phyloP scores from a whole-genome alignment of 148 eudicot genomes.

The Oxyria digyna region DNA sequence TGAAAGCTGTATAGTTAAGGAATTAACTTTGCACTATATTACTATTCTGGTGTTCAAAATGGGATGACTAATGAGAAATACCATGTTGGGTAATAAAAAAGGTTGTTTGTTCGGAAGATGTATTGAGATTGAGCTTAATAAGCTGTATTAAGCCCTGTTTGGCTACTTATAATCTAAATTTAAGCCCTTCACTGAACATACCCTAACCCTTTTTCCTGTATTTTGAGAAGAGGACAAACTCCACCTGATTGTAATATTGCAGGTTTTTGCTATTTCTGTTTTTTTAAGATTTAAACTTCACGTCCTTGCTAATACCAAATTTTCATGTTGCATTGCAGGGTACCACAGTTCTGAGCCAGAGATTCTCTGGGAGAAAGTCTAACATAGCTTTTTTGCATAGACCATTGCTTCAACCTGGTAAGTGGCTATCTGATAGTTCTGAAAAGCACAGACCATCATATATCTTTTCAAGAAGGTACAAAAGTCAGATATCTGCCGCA shows the following conservation, averaged over 20 bases:
- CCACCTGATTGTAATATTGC: neutral
- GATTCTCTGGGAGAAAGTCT: conserved; percentile 25
- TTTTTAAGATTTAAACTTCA: neutral
- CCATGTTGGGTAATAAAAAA: neutral
- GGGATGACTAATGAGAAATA: neutral
- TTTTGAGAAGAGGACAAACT: neutral
- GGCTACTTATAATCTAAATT: neutral
- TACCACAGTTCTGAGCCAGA: conserved; percentile 28
- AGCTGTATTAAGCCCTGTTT: neutral
- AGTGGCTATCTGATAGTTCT: conserved; percentile 20
- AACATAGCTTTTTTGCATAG: conserved; percentile 34
- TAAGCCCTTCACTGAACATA: neutral
- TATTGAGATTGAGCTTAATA: neutral
- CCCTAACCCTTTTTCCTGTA: neutral
- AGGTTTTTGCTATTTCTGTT: neutral
- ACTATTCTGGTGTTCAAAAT: neutral
- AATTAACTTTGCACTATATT: neutral
- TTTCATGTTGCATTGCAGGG: conserved; percentile 32
- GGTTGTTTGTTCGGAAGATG: neutral
- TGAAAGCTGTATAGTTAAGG: neutral
- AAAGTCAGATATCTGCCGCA: conserved; percentile 33
- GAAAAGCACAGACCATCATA: conserved; percentile 17
- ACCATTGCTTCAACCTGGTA: conserved; percentile 44
- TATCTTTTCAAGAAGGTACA: conserved; percentile 33
- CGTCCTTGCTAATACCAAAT: neutral